These are phyloP conservation scores for Trichosporon coremiiforme DNA, from an alignment of 1,284 basidiomycete species.

Conservation along the genomic window DNA sequence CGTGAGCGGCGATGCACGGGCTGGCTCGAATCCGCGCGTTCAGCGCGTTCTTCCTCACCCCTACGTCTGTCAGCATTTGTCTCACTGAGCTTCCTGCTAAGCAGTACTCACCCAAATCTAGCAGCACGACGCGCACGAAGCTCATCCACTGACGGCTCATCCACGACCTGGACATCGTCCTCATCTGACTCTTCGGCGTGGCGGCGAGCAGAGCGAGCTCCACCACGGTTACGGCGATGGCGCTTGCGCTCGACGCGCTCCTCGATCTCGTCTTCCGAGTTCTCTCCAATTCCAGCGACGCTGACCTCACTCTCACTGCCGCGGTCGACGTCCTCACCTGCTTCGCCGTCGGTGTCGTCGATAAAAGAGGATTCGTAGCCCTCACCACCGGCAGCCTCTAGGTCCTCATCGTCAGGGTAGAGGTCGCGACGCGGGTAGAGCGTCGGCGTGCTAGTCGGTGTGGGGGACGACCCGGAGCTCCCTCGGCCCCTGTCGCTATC, in stretches of 20 bases:
- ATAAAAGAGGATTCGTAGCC: slow-evolving; percentile 33
- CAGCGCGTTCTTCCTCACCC: not conserved
- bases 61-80: not conserved
- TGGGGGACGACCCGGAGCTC: not conserved
- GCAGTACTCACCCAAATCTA: slow-evolving; percentile 25
- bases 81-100: not conserved
- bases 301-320: slow-evolving; percentile 20
- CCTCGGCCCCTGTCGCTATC: not conserved
- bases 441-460: slow-evolving; percentile 5
- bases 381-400: slow-evolving; percentile 21
- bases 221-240: not conserved
- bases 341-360: slow-evolving; percentile 22
- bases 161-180: slow-evolving; percentile 31
- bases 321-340: not conserved
- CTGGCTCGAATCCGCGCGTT: not conserved
- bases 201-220: not conserved
- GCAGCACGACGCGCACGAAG: slow-evolving; percentile 27
- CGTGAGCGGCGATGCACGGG: slow-evolving; percentile 9
- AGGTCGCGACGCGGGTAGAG: slow-evolving; percentile 3
- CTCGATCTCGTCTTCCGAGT: slow-evolving; percentile 21
- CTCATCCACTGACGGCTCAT: slow-evolving; percentile 34
- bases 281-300: not conserved
- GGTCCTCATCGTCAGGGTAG: slow-evolving; percentile 5
- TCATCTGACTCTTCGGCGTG: not conserved
- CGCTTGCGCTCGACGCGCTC: not conserved